Base-by-base conservation (phyloP, 768 basidiomycete species). In the Kwoniella dendrophila region DNA sequence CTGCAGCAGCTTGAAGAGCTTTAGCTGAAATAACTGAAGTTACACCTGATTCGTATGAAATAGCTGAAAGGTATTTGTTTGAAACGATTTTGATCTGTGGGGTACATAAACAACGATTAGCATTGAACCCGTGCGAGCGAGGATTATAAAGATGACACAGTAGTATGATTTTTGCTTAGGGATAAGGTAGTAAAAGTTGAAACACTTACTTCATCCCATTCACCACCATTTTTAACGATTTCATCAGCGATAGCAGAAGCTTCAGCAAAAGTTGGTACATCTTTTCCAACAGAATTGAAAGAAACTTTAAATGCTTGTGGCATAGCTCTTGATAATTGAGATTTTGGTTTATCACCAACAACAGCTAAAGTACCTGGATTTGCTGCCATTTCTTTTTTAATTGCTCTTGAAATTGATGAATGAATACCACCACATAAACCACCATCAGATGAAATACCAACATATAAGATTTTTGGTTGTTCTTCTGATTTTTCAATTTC, bases 371-470 rank as follows among this genome's bases (percentile, higher is more conserved):
- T 51, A 20, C 81, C 78, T 44, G 82, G 81, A 72, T 85, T 84
- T 30, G 78, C 62, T 33, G 70, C 81, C 58, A 94, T 74, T 30
- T 85, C 88, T 59, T 85, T 85, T 70, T 90, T 90, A 52, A 92
- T 90, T 58, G 87, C 86, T 82, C 97, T 96, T 70, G 89, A 85
- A 77, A 98, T 90, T 56, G 92, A 92, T 41, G 95, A 98, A 84
- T 98, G 95, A 75, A 99, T 95, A 85, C 96, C 95, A 82, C 96
- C 95, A 78, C 95, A 99, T 60, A 99, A 90, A 82, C 96, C 95
- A 82, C 94, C 93, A 87, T 98, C 95, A 57, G 95, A 97, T 47
- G 95, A 96, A 75, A 96, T 81, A 78, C 94, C 91, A 69, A 98
- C 79, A 83, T 95, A 93, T 69, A 98, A 91, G 77, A 89, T 90